These are phyloP conservation scores for Aquilaria agallochum DNA, from an alignment of 441 rosid genomes.

Conservation along the genomic window DNA sequence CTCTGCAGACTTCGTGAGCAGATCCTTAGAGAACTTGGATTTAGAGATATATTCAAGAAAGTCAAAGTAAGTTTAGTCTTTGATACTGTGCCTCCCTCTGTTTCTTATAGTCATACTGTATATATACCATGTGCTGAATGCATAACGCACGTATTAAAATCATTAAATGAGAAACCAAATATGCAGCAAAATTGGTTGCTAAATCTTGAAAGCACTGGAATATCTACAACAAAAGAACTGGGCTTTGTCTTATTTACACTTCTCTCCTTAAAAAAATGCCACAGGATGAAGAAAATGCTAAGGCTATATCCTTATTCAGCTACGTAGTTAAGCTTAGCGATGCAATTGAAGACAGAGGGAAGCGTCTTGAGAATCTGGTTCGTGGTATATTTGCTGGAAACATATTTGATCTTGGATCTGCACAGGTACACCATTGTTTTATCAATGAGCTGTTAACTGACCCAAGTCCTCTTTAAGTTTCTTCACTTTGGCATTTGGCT, in stretches of 20 bases:
- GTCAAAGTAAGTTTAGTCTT: slow-evolving; percentile 61
- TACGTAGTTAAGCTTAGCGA: slow-evolving; percentile 74
- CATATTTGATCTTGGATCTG: slow-evolving; percentile 96
- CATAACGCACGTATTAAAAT: no score
- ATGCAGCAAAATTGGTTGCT: no score
- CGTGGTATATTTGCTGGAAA: slow-evolving; percentile 96
- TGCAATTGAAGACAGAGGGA: slow-evolving; percentile 61
- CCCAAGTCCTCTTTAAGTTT: background rate
- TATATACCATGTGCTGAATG: no score
- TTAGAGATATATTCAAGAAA: slow-evolving; percentile 90
- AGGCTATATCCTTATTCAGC: slow-evolving; percentile 80
- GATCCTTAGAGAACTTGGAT: slow-evolving; percentile 88
- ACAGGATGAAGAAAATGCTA: slow-evolving; percentile 84
- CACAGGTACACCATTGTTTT: slow-evolving; percentile 43
- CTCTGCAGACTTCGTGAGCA: slow-evolving; percentile 89
- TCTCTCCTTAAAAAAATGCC: slow-evolving; percentile 10
- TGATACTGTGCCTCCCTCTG: background rate
- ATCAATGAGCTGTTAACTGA: background rate
- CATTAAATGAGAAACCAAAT: no score
- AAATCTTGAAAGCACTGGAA: background rate
- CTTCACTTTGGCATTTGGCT: background rate
- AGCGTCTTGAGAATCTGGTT: slow-evolving; percentile 77
- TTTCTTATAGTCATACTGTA: no score
- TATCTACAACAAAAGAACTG: background rate
- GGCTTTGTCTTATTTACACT: background rate